Evolutionary conservation across 1,139 yeast species (phyloP), one percentile per base, ranked within the genome.

Genomic region (Kluyveromyces marxianus): DNA sequence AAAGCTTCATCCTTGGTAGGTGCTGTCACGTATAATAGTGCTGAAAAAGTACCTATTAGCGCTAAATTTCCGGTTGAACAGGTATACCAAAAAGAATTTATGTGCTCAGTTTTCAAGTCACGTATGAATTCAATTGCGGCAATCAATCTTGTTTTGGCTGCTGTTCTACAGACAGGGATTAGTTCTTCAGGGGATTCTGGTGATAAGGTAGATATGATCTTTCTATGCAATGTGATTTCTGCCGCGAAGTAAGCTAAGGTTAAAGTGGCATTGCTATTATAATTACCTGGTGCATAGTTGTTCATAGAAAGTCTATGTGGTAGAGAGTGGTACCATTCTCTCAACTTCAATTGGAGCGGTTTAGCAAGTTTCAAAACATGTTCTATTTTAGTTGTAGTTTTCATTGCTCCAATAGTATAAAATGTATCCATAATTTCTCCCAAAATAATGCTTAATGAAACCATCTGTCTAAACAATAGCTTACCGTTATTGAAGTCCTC

Each of bases 241-340:
- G 95, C 81, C 0, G 95, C 92, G 68, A 88, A 85, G 65, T 89
- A 88, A 0, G 95, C 86, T 45, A 89, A 66, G 49, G 88, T 95
- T 42, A 88, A 68, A 52, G 85, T 81, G 0, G 95, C 95, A 63
- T 83, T 84, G 4, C 79, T 72, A 48, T 81, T 79, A 36, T 79
- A 67, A 57, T 78, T 81, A 43, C 86, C 69, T 4, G 83, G 79
- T 51, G 75, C 79, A 7, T 76, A 74, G 1, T 79, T 69, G 45
- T 66, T 70, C 86, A 85, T 82, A 48, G 82, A 88, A 35, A 88
- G 67, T 48, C 76, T 77, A 3, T 71, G 67, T 0, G 96, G 96
- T 39, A 90, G 70, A 0, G 84, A 75, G 52, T 83, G 92, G 60
- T 86, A 86, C 97, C 97, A 90, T 46, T 81, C 77, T 49, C 95